These are phyloP conservation scores for Phaeosphaeria sp. DNA, from an alignment of 2,329 filamentous ascomycete species.

Conservation along the genomic window DNA sequence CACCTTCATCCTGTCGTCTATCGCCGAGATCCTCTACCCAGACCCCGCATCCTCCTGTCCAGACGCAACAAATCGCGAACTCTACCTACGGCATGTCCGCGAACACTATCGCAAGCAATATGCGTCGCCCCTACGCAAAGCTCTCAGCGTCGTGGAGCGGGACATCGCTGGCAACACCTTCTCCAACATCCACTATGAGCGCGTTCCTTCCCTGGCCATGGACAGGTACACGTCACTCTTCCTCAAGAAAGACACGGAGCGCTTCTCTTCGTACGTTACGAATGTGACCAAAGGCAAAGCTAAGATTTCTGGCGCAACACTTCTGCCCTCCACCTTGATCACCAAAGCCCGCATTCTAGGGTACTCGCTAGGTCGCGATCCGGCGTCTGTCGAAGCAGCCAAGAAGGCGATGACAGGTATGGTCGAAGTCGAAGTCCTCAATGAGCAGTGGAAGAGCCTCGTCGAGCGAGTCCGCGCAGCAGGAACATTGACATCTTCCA, in stretches of 20 bases:
- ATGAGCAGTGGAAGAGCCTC: constrained; percentile 64
- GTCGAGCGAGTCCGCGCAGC: constrained; percentile 65
- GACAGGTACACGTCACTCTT: constrained; percentile 60
- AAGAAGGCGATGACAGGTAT: constrained; percentile 16
- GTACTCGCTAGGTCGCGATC: neutral
- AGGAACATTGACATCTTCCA: constrained; percentile 60
- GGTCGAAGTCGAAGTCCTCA: constrained; percentile 49
- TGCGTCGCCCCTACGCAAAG: constrained; percentile 60
- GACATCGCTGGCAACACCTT: constrained; percentile 57
- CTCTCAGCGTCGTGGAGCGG: constrained; percentile 62
- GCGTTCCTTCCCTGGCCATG: constrained; percentile 65
- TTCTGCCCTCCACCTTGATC: constrained; percentile 62
- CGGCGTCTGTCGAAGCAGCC: constrained; percentile 3
- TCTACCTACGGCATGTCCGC: constrained; percentile 62
- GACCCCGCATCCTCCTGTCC: constrained; percentile 40
- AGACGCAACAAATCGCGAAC: constrained; percentile 51
- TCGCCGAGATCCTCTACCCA: constrained; percentile 63
- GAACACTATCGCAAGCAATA: constrained; percentile 60
- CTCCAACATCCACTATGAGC: constrained; percentile 63
- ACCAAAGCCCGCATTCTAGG: constrained; percentile 17
- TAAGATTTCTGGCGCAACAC: constrained; percentile 62
- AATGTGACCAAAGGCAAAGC: constrained; percentile 57
- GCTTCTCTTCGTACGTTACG: constrained; percentile 59
- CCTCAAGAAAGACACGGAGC: constrained; percentile 57
- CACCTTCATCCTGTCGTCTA: constrained; percentile 64